phyloP scores from a whole-genome alignment of 768 basidiomycete species.

The Naganishia vishniacii region DNA sequence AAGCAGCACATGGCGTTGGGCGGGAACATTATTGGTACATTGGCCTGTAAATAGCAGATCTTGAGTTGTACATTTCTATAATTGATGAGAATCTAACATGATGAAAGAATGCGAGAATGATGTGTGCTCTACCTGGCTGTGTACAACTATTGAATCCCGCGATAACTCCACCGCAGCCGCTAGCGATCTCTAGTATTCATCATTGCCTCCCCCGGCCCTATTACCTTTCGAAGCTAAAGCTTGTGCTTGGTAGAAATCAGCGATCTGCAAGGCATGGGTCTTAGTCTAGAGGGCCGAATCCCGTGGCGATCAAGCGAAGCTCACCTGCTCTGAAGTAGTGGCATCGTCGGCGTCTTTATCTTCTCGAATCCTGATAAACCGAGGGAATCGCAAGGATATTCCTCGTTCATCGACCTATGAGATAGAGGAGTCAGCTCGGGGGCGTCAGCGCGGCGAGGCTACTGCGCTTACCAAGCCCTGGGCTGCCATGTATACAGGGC shows the following conservation, averaged over 20 bases:
- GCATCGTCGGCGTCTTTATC: constrained; percentile 91
- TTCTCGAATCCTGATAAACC: constrained; percentile 85
- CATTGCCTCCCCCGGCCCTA: constrained; percentile 54
- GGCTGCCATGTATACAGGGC: constrained; percentile 85
- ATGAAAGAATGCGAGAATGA: neutral
- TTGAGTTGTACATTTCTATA: constrained; percentile 25
- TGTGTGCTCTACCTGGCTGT: neutral
- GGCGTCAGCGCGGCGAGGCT: too few species aligned
- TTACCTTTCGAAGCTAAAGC: constrained; percentile 71
- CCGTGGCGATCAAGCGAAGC: constrained; percentile 28
- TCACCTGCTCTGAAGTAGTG: constrained; percentile 84
- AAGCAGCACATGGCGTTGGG: neutral
- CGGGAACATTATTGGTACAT: neutral
- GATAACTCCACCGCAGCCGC: neutral
- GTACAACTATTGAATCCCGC: neutral
- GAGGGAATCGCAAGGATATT: constrained; percentile 91
- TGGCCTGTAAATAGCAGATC: neutral
- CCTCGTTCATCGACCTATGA: constrained; percentile 66
- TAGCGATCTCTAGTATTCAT: constrained; percentile 50
- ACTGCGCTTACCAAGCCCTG: constrained; percentile 67
- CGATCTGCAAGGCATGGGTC: constrained; percentile 39
- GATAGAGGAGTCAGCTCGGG: neutral
- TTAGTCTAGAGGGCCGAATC: constrained; percentile 17
- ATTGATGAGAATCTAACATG: neutral
- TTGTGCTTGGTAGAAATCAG: constrained; percentile 90